A percentile compares a stretch with the other conserved stretches of the same genome.
phyloP scores from a whole-genome alignment of 495 filamentous ascomycete genomes.

The Thozetella sp. region DNA sequence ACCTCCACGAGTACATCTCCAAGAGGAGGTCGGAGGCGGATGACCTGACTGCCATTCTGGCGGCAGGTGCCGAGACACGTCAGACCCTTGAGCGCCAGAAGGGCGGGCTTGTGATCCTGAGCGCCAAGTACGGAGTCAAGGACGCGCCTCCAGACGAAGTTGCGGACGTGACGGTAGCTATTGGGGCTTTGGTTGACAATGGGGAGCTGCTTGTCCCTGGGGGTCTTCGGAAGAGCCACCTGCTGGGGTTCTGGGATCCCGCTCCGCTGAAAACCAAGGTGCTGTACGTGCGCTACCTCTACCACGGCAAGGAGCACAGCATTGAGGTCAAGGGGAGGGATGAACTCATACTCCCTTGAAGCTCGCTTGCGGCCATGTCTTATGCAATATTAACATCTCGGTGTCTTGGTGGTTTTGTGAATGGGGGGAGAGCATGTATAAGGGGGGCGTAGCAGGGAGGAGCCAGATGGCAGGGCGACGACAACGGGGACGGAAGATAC shows the following conservation, averaged over 20 bases:
- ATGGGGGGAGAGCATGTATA: background rate
- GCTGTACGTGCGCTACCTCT: constrained; percentile 55
- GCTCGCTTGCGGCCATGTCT: background rate
- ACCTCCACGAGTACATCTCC: constrained; percentile 41
- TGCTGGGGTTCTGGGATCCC: constrained; percentile 61
- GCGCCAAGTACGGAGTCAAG: constrained; percentile 30
- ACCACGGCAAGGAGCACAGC: constrained; percentile 44
- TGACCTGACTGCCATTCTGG: constrained; percentile 55
- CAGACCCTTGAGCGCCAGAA: constrained; percentile 39
- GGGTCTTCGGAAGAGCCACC: constrained; percentile 40
- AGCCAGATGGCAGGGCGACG: no score
- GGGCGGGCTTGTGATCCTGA: constrained; percentile 29
- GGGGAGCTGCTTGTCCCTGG: constrained; percentile 16
- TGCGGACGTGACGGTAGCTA: constrained; percentile 31
- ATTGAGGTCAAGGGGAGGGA: constrained; percentile 48
- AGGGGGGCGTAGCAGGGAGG: background rate
- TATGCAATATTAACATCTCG: background rate
- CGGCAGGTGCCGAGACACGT: constrained; percentile 45
- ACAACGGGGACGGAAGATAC: no score
- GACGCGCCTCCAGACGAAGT: constrained; percentile 28
- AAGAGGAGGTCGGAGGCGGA: constrained; percentile 47
- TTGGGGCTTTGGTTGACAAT: constrained; percentile 26
- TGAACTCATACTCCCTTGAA: constrained; percentile 37
- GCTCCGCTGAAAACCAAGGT: constrained; percentile 52
- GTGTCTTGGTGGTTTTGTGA: background rate